Evolutionary conservation across 176 grass and related monocot genomes (phyloP), one percentile per base, ranked within the genome.

Genomic region (Oryza punctata): DNA sequence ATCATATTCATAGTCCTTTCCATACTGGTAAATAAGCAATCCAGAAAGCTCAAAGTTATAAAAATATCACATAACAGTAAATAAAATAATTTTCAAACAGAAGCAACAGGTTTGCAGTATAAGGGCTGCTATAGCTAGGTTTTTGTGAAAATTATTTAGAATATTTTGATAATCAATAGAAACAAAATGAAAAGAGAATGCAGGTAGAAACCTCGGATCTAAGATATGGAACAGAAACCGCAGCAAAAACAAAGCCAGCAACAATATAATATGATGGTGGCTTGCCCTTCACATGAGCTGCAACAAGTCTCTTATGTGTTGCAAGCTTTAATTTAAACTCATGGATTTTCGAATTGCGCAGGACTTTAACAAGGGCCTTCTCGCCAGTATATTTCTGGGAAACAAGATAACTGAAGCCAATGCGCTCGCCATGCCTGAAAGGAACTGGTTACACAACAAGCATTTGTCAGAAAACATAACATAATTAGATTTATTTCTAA

Each of bases 191-290:
- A 46, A 60, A 79, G 23, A 63, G 16, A 69, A 90, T 63, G 26
- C 35, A 79, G 54, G 47, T 86, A 75, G 12, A 59, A 81, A 98
- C 96, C 93, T 96, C 96, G 8, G 93, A 98, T 72, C 93, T 89
- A 85, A 98, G 96, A 82, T 98, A 98, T 63, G 96, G 96, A 82
- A 98, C 96, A 65, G 96, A 94, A 45, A 98, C 69, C 23, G 93
- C 86, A 70, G 93, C 64, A 88, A 98, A 98, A 78, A 98, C 93
- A 78, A 98, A 95, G 74, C 96, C 96, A 85, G 96, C 96, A 87
- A 98, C 88, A 77, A 98, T 98, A 77, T 98, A 98, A 92, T 98
- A 98, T 80, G 96, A 94, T 14, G 96, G 96, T 90, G 93, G 89
- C 23, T 82, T 92, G 76, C 96, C 96, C 82, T 83, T 94, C 19